Conservation (phyloP, 176 grass and related monocot genomes). For the Phragmites australis region DNA sequence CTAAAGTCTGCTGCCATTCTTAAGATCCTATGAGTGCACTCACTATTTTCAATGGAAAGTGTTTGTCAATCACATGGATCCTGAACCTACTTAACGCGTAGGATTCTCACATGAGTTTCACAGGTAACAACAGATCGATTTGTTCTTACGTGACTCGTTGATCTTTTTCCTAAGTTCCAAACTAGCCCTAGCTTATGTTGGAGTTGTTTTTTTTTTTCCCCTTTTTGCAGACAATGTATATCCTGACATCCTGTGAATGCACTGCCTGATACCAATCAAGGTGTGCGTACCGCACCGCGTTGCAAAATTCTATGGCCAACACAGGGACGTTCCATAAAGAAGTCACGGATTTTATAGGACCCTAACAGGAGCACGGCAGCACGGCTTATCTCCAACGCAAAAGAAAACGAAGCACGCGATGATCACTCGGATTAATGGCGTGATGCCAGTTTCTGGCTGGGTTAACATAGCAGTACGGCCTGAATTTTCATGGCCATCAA, state of each 20-base stretch:
- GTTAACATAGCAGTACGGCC: neutral
- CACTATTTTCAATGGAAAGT: too few relatives aligned
- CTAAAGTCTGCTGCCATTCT: neutral
- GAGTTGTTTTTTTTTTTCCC: too few relatives aligned
- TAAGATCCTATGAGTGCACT: too few relatives aligned
- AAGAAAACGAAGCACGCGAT: neutral
- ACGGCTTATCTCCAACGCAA: neutral
- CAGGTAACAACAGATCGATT: too few relatives aligned
- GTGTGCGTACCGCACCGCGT: neutral
- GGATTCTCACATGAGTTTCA: too few relatives aligned
- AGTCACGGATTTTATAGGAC: neutral
- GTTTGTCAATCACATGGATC: neutral
- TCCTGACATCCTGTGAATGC: too few relatives aligned
- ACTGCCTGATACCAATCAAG: neutral
- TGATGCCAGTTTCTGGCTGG: neutral
- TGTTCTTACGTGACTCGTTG: too few relatives aligned
- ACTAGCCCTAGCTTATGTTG: too few relatives aligned
- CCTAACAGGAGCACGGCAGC: neutral
- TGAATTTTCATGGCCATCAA: slow-evolving; percentile 26
- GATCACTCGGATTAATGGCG: neutral
- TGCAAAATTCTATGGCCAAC: neutral
- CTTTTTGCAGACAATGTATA: too few relatives aligned
- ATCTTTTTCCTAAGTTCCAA: too few relatives aligned
- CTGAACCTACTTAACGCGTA: too few relatives aligned
- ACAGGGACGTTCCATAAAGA: neutral